These are phyloP conservation scores for Beta lomatogona DNA, from an alignment of 179 eudicot species.

Conservation along the genomic window DNA sequence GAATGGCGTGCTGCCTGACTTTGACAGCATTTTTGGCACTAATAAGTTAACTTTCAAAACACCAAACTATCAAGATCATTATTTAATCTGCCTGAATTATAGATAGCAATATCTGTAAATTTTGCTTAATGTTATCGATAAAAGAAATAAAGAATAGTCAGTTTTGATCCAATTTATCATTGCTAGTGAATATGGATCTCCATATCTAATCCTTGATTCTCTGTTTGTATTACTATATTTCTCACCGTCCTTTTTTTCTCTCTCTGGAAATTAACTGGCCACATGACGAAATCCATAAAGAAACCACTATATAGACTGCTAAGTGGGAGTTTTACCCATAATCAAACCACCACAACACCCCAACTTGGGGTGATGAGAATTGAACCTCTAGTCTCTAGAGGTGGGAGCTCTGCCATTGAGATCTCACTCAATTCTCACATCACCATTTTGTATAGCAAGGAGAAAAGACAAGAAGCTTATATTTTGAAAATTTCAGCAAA, in stretches of 20 bases:
- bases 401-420: too few relatives aligned
- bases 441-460: too few relatives aligned
- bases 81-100: not conserved
- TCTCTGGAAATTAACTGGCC: too few relatives aligned
- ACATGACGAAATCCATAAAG: too few relatives aligned
- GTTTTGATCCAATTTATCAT: not conserved
- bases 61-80: not conserved
- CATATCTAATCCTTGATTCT: not conserved
- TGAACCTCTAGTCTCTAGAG: too few relatives aligned
- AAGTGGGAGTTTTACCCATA: too few relatives aligned
- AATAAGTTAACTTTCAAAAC: not conserved
- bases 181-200: not conserved
- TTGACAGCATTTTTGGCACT: not conserved
- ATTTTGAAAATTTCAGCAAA: not conserved
- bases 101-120: not conserved
- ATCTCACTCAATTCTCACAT: too few relatives aligned
- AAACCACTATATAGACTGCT: too few relatives aligned
- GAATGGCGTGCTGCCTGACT: slow-evolving; percentile 10
- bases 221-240: not conserved
- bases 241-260: not conserved
- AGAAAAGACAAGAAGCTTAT: not conserved
- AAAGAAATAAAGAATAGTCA: not conserved
- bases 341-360: too few relatives aligned
- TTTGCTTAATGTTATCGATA: not conserved
- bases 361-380: too few relatives aligned